A percentile compares a stretch with the other conserved stretches of the same genome.
phyloP scores from a whole-genome alignment of 352 stramenopile species.

The Globisporangium cederbergense region DNA sequence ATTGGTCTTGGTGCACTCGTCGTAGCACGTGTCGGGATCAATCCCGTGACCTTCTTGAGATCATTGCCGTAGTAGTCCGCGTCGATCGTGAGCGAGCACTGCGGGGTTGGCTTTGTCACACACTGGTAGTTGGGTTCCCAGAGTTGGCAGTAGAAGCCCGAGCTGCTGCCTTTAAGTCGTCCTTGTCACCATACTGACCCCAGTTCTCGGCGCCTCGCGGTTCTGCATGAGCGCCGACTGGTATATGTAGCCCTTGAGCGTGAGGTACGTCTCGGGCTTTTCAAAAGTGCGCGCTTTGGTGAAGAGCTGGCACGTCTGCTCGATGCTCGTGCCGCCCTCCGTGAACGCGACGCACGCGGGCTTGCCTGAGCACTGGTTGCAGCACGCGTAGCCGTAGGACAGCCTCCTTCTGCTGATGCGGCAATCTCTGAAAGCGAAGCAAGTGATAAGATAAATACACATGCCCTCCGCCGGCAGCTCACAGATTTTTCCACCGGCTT shows the following conservation, averaged over 20 bases:
- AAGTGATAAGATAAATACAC: too few species aligned
- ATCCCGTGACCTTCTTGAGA: neutral
- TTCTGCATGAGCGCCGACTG: neutral
- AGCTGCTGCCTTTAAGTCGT: neutral
- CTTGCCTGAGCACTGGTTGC: neutral
- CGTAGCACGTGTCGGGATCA: neutral
- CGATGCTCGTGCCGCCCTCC: neutral
- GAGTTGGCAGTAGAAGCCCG: neutral
- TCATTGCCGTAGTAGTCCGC: neutral
- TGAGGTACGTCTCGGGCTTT: neutral
- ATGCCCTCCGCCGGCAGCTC: too few species aligned
- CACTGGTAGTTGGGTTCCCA: neutral
- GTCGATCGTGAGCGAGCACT: neutral
- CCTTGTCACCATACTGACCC: neutral
- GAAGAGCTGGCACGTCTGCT: neutral
- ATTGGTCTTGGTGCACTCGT: neutral
- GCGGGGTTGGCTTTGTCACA: neutral
- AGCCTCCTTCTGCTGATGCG: too few species aligned
- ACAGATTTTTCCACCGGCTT: too few species aligned
- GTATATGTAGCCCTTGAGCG: neutral
- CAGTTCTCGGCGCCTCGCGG: neutral
- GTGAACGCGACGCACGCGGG: slow-evolving; percentile 3
- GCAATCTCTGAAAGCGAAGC: too few species aligned
- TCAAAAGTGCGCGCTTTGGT: neutral
- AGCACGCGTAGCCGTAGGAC: neutral